A percentile compares a stretch with the other conserved stretches of the same genome.
These are phyloP conservation scores for Tagetes patula DNA, from an alignment of 129 eudicot species.

Conservation along the genomic window DNA sequence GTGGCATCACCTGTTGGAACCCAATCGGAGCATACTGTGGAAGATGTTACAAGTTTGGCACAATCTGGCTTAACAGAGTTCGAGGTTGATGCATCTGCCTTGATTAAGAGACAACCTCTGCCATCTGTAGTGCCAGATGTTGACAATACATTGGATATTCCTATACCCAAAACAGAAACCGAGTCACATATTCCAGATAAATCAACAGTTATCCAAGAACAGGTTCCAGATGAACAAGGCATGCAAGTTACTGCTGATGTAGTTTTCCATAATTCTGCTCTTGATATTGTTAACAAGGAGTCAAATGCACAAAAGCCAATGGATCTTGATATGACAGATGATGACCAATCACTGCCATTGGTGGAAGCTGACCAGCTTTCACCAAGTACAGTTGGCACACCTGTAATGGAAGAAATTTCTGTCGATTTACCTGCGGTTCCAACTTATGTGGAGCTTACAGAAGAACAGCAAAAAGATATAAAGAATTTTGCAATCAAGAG, in stretches of 20 bases:
- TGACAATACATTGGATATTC: conserved; percentile 36
- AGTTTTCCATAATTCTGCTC: conserved; percentile 40
- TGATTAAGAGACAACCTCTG: conserved; percentile 30
- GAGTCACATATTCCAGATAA: conserved; percentile 27
- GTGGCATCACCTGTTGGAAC: conserved; percentile 46
- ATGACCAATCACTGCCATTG: conserved; percentile 39
- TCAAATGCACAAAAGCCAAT: conserved; percentile 31
- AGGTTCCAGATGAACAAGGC: conserved; percentile 40
- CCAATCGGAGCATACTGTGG: conserved; percentile 43
- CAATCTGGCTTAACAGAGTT: conserved; percentile 39
- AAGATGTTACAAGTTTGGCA: conserved; percentile 42
- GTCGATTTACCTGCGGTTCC: conserved; percentile 69
- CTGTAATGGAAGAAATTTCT: conserved; percentile 48
- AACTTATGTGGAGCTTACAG: conserved; percentile 58
- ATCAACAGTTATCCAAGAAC: conserved; percentile 37
- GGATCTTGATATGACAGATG: conserved; percentile 41
- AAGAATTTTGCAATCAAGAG: conserved; percentile 59
- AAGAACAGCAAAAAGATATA: conserved; percentile 52
- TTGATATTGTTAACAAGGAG: conserved; percentile 38
- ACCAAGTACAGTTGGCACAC: conserved; percentile 47
- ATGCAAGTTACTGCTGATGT: conserved; percentile 35
- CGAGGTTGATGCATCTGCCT: conserved; percentile 40
- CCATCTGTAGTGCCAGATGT: conserved; percentile 33
- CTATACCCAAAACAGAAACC: conserved; percentile 43
- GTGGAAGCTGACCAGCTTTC: conserved; percentile 62